A percentile compares a stretch with the other conserved stretches of the same genome.
Conservation (phyloP, 768 basidiomycete genomes). For the Harrya chromipes region DNA sequence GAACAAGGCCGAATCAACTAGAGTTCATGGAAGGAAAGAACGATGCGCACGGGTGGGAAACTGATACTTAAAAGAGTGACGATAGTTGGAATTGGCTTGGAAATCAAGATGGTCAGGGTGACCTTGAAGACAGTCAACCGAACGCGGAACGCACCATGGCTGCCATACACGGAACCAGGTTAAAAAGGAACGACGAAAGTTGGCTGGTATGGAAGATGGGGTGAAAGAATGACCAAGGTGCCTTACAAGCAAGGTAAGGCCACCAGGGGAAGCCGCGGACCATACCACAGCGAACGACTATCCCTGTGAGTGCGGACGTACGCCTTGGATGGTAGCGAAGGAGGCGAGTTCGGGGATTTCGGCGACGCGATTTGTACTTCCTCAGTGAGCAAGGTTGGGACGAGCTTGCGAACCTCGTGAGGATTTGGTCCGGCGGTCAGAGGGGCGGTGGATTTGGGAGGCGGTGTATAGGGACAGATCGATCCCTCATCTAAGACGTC, state of each 20-base stretch:
- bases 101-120: background rate
- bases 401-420: background rate
- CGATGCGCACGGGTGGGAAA: too few relatives aligned
- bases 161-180: background rate
- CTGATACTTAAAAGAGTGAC: conserved; percentile 15
- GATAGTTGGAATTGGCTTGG: conserved; percentile 10
- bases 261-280: background rate
- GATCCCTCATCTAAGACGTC: conserved; percentile 3
- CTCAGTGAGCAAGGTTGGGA: background rate
- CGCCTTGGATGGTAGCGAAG: conserved; percentile 2
- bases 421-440: background rate
- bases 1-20: too few relatives aligned
- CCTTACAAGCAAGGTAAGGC: background rate
- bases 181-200: too few relatives aligned
- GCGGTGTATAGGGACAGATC: conserved; percentile 8
- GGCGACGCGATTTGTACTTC: background rate
- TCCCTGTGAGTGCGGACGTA: conserved; percentile 1
- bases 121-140: background rate
- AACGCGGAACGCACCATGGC: background rate
- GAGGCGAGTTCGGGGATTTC: background rate
- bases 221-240: background rate
- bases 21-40: too few relatives aligned
- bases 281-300: background rate
- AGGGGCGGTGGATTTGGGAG: background rate
- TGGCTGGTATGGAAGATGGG: too few relatives aligned